These are phyloP conservation scores for Dothistroma septosporum DNA, from an alignment of 2,329 filamentous ascomycete species.

Conservation along the genomic window DNA sequence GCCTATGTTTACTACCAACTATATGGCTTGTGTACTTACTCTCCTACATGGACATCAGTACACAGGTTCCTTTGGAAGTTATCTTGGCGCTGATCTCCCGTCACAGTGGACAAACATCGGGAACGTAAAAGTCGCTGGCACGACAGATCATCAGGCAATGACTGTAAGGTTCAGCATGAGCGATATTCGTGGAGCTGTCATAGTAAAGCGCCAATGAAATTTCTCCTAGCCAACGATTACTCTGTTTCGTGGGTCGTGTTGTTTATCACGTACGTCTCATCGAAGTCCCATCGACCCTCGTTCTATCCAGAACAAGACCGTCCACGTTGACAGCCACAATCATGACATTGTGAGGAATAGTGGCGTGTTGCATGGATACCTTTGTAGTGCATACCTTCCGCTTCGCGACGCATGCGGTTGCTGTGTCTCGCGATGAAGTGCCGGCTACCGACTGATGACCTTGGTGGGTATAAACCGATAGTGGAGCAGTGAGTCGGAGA, in stretches of 20 bases:
- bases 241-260: constrained; percentile 23
- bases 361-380: constrained; percentile 45
- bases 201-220: background rate
- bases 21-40: constrained; percentile 51
- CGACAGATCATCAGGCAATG: constrained; percentile 46
- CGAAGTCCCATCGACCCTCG: constrained; percentile 53
- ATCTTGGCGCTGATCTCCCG: background rate
- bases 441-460: too few relatives aligned
- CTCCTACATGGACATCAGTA: constrained; percentile 43
- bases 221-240: constrained; percentile 44
- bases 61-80: background rate
- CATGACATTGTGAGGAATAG: constrained; percentile 41
- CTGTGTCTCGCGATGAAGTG: too few relatives aligned
- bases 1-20: constrained; percentile 44
- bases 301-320: constrained; percentile 48
- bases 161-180: constrained; percentile 20
- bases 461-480: too few relatives aligned
- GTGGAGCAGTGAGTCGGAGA: background rate
- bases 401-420: too few relatives aligned
- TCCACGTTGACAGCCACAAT: constrained; percentile 50
- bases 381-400: too few relatives aligned
- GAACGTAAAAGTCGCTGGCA: constrained; percentile 51
- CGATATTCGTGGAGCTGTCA: background rate
- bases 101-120: constrained; percentile 39
- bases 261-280: constrained; percentile 45